Percentiles rank a stretch among this genome's conserved stretches.
Evolutionary conservation across 2,329 filamentous ascomycete genomes (phyloP).

Genomic region (Westerdykella aurantiaca): DNA sequence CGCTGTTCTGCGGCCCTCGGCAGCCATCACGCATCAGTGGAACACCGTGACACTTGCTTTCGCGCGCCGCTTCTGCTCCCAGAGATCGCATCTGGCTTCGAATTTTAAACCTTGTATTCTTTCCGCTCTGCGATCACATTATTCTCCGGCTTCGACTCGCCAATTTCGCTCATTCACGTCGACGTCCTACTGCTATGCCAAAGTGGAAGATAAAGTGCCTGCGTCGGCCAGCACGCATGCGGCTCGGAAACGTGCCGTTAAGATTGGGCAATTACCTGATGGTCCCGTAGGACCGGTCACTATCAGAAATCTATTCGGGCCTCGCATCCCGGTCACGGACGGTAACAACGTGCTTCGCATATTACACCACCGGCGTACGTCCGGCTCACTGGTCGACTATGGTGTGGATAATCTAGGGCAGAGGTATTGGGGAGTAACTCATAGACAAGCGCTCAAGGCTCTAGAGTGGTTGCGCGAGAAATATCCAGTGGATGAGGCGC

Average conservation of each 20-base stretch:
- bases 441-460: slow-evolving; percentile 24
- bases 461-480: slow-evolving; percentile 32
- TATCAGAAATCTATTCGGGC: slow-evolving; percentile 30
- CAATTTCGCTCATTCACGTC: slow-evolving; percentile 23
- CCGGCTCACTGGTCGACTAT: slow-evolving; percentile 37
- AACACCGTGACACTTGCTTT: slow-evolving; percentile 16
- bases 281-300: slow-evolving; percentile 21
- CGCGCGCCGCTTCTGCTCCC: slow-evolving; percentile 24
- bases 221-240: background rate
- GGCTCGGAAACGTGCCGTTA: slow-evolving; percentile 25
- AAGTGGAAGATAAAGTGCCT: slow-evolving; percentile 8
- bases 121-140: slow-evolving; percentile 14
- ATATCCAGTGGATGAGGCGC: slow-evolving; percentile 38
- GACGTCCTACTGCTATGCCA: slow-evolving; percentile 18
- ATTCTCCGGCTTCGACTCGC: slow-evolving; percentile 4
- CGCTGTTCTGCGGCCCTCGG: slow-evolving; percentile 13
- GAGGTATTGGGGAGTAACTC: slow-evolving; percentile 23
- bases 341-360: slow-evolving; percentile 37
- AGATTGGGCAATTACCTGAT: slow-evolving; percentile 27
- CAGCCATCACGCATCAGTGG: slow-evolving; percentile 17
- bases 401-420: slow-evolving; percentile 32
- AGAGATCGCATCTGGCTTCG: slow-evolving; percentile 9
- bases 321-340: slow-evolving; percentile 17
- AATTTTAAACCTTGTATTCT: slow-evolving; percentile 14
- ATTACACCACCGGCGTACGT: slow-evolving; percentile 36